Conservation (phyloP, 345 rosid genomes). For the Eucalyptus camaldulensis region DNA sequence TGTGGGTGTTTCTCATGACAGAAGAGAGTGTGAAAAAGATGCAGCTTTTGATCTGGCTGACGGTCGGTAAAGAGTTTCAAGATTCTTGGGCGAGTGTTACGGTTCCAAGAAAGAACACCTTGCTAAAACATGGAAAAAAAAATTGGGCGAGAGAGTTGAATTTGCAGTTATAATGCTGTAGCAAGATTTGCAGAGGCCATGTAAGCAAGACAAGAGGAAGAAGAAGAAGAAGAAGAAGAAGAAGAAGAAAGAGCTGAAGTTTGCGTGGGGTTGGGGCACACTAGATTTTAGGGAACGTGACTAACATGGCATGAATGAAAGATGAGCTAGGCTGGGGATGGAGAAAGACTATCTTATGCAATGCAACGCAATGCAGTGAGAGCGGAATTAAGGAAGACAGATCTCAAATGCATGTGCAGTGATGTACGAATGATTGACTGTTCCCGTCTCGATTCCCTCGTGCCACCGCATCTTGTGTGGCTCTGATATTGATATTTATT, state of each 20-base stretch:
- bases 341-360: neutral
- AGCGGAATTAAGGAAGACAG: neutral
- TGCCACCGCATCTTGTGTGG: neutral
- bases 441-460: neutral
- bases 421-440: neutral
- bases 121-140: neutral
- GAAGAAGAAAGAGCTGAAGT: neutral
- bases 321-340: neutral
- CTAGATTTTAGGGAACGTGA: neutral
- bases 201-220: neutral
- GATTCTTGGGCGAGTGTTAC: neutral
- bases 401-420: neutral
- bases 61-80: neutral
- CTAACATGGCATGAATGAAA: neutral
- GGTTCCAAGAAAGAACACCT: neutral
- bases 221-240: neutral
- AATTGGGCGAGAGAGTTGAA: neutral
- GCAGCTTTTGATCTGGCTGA: neutral
- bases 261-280: neutral
- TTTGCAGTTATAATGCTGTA: neutral
- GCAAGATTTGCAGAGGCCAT: neutral
- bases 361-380: neutral
- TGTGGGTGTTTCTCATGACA: conserved; percentile 24
- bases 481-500: neutral
- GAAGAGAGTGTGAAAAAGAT: neutral